A percentile compares a stretch with the other conserved stretches of the same genome.
Conservation (phyloP, 1,284 basidiomycete species). For the Volvariella surrecta region DNA sequence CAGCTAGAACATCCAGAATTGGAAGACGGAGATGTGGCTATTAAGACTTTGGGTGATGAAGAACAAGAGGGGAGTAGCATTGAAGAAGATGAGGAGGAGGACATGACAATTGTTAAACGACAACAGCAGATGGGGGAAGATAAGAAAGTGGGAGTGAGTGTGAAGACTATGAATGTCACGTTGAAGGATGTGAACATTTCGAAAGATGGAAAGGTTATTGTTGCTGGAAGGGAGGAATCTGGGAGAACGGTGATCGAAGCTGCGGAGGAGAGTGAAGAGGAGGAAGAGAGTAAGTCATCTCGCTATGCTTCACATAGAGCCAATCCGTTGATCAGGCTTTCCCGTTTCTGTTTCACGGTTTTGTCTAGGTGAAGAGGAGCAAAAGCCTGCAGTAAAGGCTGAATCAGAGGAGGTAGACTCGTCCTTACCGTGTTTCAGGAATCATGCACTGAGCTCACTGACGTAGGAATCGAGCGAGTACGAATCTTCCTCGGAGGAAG, state of each 20-base stretch:
- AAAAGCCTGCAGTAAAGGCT: slow-evolving; percentile 22
- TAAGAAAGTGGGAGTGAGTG: slow-evolving; percentile 22
- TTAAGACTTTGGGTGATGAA: slow-evolving; percentile 46
- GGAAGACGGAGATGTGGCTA: slow-evolving; percentile 49
- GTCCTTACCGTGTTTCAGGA: slow-evolving; percentile 3
- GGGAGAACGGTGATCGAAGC: slow-evolving; percentile 49
- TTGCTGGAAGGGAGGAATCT: slow-evolving; percentile 66
- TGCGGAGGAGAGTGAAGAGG: slow-evolving; percentile 25
- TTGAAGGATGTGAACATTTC: slow-evolving; percentile 72
- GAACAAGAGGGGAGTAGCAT: slow-evolving; percentile 34
- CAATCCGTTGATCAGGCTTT: no score
- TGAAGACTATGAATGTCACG: slow-evolving; percentile 60
- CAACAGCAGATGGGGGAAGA: slow-evolving; percentile 33
- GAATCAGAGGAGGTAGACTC: slow-evolving; percentile 37
- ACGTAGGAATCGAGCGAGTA: slow-evolving; percentile 61
- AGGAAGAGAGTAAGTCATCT: slow-evolving; percentile 8
- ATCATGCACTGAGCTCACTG: slow-evolving; percentile 5
- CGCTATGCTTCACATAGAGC: no score
- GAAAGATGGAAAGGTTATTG: slow-evolving; percentile 67
- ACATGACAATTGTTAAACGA: slow-evolving; percentile 12
- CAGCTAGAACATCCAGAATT: slow-evolving; percentile 20
- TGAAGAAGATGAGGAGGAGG: slow-evolving; percentile 34
- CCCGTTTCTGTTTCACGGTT: neutral
- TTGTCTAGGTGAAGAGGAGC: slow-evolving; percentile 8
- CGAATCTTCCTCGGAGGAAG: slow-evolving; percentile 63